Conservation (phyloP, 2,329 filamentous ascomycete genomes). For the Thelonectria discophora region DNA sequence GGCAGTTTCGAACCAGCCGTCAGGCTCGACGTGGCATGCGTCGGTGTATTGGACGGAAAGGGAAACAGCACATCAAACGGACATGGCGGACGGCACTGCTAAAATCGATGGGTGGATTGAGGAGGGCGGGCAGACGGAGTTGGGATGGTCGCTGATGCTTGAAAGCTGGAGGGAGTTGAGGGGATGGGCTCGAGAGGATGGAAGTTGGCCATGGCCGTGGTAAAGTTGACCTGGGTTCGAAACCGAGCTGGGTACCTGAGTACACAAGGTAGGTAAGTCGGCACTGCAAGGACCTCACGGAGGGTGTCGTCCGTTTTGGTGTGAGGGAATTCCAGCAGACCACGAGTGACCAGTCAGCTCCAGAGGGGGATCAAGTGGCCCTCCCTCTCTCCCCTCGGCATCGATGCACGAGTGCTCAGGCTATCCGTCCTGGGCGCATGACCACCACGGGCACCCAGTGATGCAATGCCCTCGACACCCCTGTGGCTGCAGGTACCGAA, state of each 20-base stretch:
- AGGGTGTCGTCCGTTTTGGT: constrained; percentile 2
- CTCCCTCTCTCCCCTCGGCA: constrained; percentile 1
- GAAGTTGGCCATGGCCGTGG: neutral
- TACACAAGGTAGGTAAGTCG: neutral
- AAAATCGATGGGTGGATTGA: neutral
- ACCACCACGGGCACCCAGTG: constrained; percentile 1
- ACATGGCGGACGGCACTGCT: neutral
- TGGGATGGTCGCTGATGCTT: neutral
- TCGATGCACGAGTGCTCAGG: neutral
- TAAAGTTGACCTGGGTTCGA: neutral
- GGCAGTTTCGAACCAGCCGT: constrained; percentile 35
- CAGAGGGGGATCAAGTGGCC: constrained; percentile 3
- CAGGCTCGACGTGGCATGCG: constrained; percentile 41
- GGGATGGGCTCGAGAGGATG: neutral
- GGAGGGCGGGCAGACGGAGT: neutral
- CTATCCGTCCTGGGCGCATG: neutral
- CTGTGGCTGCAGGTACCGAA: constrained; percentile 23
- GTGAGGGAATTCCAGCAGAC: constrained; percentile 20
- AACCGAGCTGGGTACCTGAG: neutral
- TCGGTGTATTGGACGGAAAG: constrained; percentile 27
- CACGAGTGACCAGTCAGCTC: neutral
- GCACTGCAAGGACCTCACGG: neutral
- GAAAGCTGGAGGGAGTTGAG: neutral
- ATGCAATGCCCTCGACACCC: neutral
- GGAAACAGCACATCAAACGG: constrained; percentile 7